These are phyloP conservation scores for Wickerhamiella parazyma DNA, from an alignment of 805 yeast species.

Conservation along the genomic window DNA sequence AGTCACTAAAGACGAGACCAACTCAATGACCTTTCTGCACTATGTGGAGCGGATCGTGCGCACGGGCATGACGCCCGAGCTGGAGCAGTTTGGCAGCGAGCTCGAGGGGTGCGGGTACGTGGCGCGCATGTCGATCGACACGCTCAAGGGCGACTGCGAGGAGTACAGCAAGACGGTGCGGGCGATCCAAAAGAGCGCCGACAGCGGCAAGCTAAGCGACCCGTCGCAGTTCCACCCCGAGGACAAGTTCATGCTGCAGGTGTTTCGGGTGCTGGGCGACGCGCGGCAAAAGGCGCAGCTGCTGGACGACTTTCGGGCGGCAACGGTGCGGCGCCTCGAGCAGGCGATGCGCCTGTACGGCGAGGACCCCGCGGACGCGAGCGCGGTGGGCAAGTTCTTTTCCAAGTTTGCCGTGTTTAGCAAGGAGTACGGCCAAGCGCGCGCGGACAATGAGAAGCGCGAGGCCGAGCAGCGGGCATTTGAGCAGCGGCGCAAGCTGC, in stretches of 20 bases:
- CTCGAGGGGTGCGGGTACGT: slow-evolving; percentile 43
- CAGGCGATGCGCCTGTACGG: slow-evolving; percentile 73
- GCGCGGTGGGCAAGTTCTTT: slow-evolving; percentile 58
- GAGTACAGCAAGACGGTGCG: slow-evolving; percentile 46
- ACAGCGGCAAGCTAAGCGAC: slow-evolving; percentile 76
- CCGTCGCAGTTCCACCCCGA: slow-evolving; percentile 66
- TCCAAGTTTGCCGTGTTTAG: slow-evolving; percentile 68
- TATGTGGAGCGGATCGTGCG: slow-evolving; percentile 85
- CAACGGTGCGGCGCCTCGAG: slow-evolving; percentile 52
- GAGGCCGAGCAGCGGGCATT: slow-evolving; percentile 73
- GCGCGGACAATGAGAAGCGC: slow-evolving; percentile 56
- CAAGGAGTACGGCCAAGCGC: slow-evolving; percentile 65
- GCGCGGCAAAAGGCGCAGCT: slow-evolving; percentile 60
- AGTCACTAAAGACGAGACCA: slow-evolving; percentile 79
- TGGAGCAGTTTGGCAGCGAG: slow-evolving; percentile 63
- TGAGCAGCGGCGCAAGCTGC: slow-evolving; percentile 58
- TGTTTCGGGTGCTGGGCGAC: slow-evolving; percentile 53
- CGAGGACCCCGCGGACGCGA: slow-evolving; percentile 66
- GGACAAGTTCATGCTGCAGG: slow-evolving; percentile 52
- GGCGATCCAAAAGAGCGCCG: slow-evolving; percentile 61
- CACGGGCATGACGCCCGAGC: slow-evolving; percentile 58
- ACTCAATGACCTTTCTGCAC: slow-evolving; percentile 79
- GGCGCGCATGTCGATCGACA: slow-evolving; percentile 70
- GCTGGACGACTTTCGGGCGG: slow-evolving; percentile 47
- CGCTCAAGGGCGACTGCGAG: slow-evolving; percentile 56